Base-by-base conservation (phyloP, 202 grass and related monocot genomes). In the Setaria italica region DNA sequence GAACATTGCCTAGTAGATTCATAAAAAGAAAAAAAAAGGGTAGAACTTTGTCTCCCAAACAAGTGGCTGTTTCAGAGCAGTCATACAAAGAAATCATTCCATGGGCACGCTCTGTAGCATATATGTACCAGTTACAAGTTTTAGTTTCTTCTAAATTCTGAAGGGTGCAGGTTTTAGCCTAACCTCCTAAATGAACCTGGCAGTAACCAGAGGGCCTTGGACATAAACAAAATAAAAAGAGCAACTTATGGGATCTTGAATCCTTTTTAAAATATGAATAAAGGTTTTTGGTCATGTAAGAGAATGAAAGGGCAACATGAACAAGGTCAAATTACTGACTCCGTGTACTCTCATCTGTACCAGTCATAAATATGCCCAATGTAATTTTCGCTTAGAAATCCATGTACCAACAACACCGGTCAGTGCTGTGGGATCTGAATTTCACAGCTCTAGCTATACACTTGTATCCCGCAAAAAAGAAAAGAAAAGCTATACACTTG, bases 141-240 rank as follows among this genome's bases (percentile, higher is more conserved):
- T n/a, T 69, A 25, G 1, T 78, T 82, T 69, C 37, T 25, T 21
- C 7, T 48, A 1, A 39, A 37, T 62, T 62, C 5, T 68, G 11
- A 45, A 33, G 9, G n/a, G 25, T 47, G 55, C 0, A 11, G 34
- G 12, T 72, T 77, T 50, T 82, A 78, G 56, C 41, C 39, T 50
- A 78, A 86, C 39, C 80, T 85, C 20, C 16, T 34, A 63, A 77
- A 64, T 55, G 21, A 66, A 37, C 25, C 11, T 72, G 19, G 20
- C 2, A 56, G 9, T 33, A 70, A 58, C 14, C 14, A 69, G 2
- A 45, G 5, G 15, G 6, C 19, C 39, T 9, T 9, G 20, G 56
- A 4, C 13, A 76, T 6, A 54, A 2, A 37, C 0, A 75, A 67
- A 51, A 13, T 15, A 19, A 9, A 82, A 48, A 39, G 10, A 21